phyloP scores from a whole-genome alignment of 768 basidiomycete species.

The Lactarius hatsudake region DNA sequence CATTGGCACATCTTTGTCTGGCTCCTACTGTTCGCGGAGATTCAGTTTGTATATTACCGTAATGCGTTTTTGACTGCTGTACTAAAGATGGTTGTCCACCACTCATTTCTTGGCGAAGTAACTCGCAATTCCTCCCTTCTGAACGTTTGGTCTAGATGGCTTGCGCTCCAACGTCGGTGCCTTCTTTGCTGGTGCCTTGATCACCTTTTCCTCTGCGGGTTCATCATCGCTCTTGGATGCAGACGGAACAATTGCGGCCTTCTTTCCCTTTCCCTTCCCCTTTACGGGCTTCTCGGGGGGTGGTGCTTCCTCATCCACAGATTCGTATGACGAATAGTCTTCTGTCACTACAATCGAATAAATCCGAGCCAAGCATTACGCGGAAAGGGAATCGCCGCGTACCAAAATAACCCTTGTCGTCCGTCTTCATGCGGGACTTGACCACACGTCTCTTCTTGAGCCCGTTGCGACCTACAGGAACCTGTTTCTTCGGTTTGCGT shows the following conservation, averaged over 20 bases:
- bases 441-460: constrained; percentile 67
- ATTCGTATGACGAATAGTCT: constrained; percentile 81
- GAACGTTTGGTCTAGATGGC: constrained; percentile 11
- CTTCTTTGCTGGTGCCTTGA: constrained; percentile 9
- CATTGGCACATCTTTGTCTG: no score
- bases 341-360: constrained; percentile 51
- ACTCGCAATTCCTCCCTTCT: constrained; percentile 21
- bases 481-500: constrained; percentile 50
- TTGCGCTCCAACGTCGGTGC: constrained; percentile 14
- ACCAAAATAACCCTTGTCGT: constrained; percentile 76
- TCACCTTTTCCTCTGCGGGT: constrained; percentile 2
- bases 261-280: constrained; percentile 27
- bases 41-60: no score
- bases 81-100: background rate
- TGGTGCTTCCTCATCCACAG: constrained; percentile 59
- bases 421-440: constrained; percentile 53
- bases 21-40: no score
- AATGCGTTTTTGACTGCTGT: background rate
- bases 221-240: constrained; percentile 13
- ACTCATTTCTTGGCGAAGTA: constrained; percentile 23
- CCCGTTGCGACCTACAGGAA: constrained; percentile 78
- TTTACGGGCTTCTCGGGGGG: constrained; percentile 28
- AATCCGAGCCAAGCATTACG: background rate
- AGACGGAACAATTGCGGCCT: constrained; percentile 14
- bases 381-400: constrained; percentile 29